Base-by-base conservation (phyloP, 1,284 basidiomycete genomes). In the Xerocomus nothofagi region DNA sequence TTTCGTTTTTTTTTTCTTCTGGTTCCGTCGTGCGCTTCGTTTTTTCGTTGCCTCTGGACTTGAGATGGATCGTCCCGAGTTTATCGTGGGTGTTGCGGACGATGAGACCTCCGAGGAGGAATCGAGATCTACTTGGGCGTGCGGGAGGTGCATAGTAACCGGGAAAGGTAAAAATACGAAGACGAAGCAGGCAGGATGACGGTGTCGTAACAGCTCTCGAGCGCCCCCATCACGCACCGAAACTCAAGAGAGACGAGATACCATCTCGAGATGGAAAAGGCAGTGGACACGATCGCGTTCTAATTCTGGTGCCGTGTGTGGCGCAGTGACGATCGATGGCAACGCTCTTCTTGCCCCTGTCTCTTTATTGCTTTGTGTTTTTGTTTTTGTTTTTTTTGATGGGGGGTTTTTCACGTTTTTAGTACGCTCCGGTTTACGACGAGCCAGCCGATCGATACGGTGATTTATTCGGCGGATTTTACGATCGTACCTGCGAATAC, bases 401-500 rank as follows among this genome's bases (percentile, higher is more conserved):
- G 11, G 31, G 24, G 33, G 26, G 3, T 9, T 26, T 26, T 8
- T 6, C 24, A 27, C 10, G 26, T 4, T 6, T 4, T 6, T 39
- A 74, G 73, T 33, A 62, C 60, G 18, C 56, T 75, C 14, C 60
- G 58, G 37, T 75, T 73, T 38, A 54, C 61, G 39, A 57, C 62
- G 33, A 37, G 39, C 15, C 43, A 50, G 17, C 68, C 71, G 11
- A 34, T 32, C 17, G 44, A 47, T 8, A 30, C 38, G 29, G 52
- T 50, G 18, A 12, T 74, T 26, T 76, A 69, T 50, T 69, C 73
- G n/a, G 67, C 72, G 3, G 66, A 71, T 47, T 77, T 77, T 39
- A 39, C 26, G 34, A 70, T 77, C 10, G 23, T 39, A 10, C 39
- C 46, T 36, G 48, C 49, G 39, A 55, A 59, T 26, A 37, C 44